A percentile compares a stretch with the other conserved stretches of the same genome.
Conservation (phyloP, 306 rosid species). For the Rosa chinensis region DNA sequence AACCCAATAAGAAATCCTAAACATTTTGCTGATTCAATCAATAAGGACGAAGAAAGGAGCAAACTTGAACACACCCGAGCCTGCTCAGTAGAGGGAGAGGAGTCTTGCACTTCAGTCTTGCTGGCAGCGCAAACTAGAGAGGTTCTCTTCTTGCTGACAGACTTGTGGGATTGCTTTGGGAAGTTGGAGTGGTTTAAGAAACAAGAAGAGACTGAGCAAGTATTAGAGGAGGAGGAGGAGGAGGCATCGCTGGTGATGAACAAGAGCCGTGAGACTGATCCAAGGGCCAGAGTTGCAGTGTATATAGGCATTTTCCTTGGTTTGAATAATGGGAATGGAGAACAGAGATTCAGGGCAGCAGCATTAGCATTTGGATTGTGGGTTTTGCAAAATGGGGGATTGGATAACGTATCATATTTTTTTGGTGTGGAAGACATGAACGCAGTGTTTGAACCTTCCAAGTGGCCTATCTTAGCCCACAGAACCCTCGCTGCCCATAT, state of each 20-base stretch:
- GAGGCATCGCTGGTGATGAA: conserved; percentile 30
- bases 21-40: not conserved
- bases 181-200: conserved; percentile 17
- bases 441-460: not conserved
- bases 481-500: not conserved
- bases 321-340: not conserved
- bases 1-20: not conserved
- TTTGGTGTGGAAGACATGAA: not conserved
- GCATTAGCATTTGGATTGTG: not conserved
- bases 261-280: conserved; percentile 39
- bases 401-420: conserved; percentile 1
- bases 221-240: not conserved
- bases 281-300: conserved; percentile 37
- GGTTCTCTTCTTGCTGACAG: conserved; percentile 24
- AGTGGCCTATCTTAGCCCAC: conserved; percentile 38
- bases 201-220: conserved; percentile 19
- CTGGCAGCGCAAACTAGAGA: conserved; percentile 16
- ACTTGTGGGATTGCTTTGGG: conserved; percentile 25
- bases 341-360: not conserved
- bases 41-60: not conserved
- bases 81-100: conserved; percentile 42
- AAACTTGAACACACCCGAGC: conserved; percentile 58
- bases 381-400: not conserved
- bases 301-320: conserved; percentile 44
- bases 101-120: conserved; percentile 43